Conservation (phyloP, 495 filamentous ascomycete genomes). For the Talaromyces ruber region DNA sequence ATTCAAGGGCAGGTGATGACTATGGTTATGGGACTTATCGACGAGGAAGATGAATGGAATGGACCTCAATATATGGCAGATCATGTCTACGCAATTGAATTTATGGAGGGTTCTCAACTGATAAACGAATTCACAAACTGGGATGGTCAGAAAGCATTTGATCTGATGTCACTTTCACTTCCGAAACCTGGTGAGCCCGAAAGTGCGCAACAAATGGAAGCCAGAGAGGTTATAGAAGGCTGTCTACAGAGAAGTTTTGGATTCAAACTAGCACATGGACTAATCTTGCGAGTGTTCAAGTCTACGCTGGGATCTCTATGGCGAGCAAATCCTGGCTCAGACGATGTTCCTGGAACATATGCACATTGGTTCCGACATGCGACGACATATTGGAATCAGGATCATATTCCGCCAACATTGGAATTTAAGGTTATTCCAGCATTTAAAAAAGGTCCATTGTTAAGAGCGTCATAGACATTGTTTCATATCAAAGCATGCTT, state of each 20-base stretch:
- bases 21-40: slow-evolving; percentile 41
- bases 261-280: slow-evolving; percentile 46
- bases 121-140: slow-evolving; percentile 42
- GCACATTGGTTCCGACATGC: slow-evolving; percentile 17
- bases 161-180: slow-evolving; percentile 39
- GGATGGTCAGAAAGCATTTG: slow-evolving; percentile 38
- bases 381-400: slow-evolving; percentile 12
- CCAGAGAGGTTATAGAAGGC: slow-evolving; percentile 40
- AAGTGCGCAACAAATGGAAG: slow-evolving; percentile 37
- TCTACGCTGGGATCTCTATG: slow-evolving; percentile 17
- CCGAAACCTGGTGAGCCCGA: slow-evolving; percentile 35
- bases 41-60: slow-evolving; percentile 42
- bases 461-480: neutral
- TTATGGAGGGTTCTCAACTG: slow-evolving; percentile 39
- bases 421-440: neutral
- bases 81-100: slow-evolving; percentile 40
- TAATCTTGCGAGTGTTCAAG: slow-evolving; percentile 33
- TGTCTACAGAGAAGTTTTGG: slow-evolving; percentile 38
- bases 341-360: slow-evolving; percentile 16
- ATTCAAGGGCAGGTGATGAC: slow-evolving; percentile 42
- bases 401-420: slow-evolving; percentile 3
- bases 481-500: neutral
- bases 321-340: slow-evolving; percentile 13
- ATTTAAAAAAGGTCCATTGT: neutral
- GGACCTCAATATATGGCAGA: slow-evolving; percentile 39